Percentiles rank a stretch among this genome's conserved stretches.
These are phyloP conservation scores for Aphanomyces euteiches DNA, from an alignment of 352 stramenopile genomes.

Conservation along the genomic window DNA sequence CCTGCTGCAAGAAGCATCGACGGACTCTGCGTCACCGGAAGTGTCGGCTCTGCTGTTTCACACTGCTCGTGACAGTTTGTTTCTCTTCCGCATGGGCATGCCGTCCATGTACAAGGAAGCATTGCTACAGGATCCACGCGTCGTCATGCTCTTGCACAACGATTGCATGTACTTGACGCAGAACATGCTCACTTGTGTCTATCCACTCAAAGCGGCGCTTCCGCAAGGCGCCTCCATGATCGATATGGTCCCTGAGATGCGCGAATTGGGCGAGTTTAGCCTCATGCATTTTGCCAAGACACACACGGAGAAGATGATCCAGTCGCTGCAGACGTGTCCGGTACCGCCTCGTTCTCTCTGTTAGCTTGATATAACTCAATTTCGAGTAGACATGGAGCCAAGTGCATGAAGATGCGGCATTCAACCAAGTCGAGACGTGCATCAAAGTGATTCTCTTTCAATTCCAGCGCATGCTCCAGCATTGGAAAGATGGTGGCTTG, in stretches of 20 bases:
- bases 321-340: slow-evolving; percentile 41
- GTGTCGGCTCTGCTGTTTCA: slow-evolving; percentile 51
- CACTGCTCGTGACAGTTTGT: slow-evolving; percentile 69
- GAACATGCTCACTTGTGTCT: slow-evolving; percentile 56
- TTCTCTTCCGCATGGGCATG: slow-evolving; percentile 66
- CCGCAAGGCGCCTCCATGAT: slow-evolving; percentile 68
- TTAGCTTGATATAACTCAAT: not conserved
- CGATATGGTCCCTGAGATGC: slow-evolving; percentile 69
- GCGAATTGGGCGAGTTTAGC: slow-evolving; percentile 52
- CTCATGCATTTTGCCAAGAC: slow-evolving; percentile 46
- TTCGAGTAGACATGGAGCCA: slow-evolving; percentile 40
- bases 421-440: slow-evolving; percentile 49
- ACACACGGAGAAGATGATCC: slow-evolving; percentile 47
- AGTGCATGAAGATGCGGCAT: slow-evolving; percentile 40
- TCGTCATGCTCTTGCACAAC: slow-evolving; percentile 81
- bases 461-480: slow-evolving; percentile 50
- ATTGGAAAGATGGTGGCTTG: slow-evolving; percentile 67
- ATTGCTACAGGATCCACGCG: slow-evolving; percentile 58
- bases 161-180: slow-evolving; percentile 78
- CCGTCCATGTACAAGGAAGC: slow-evolving; percentile 61
- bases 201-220: slow-evolving; percentile 35
- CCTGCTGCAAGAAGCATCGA: slow-evolving; percentile 12
- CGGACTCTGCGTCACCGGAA: not conserved
- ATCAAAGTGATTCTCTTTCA: slow-evolving; percentile 62
- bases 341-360: slow-evolving; percentile 34